phyloP scores from a whole-genome alignment of 2,329 filamentous ascomycete genomes.

The Exophiala sp. region DNA sequence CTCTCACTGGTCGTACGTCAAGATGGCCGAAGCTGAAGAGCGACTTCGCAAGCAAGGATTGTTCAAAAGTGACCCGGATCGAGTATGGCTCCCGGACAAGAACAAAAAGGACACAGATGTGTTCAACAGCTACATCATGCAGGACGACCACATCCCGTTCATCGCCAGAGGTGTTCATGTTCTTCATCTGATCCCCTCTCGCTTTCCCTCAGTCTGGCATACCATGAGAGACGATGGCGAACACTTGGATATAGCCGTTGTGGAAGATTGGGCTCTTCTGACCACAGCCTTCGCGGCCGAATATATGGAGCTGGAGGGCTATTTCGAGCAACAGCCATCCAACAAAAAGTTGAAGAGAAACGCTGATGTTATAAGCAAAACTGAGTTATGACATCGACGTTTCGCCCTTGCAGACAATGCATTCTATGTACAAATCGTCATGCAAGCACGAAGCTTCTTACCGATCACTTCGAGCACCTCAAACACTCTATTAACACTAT shows the following conservation, averaged over 20 bases:
- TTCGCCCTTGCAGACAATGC: too few species aligned
- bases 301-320: constrained; percentile 80
- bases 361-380: constrained; percentile 28
- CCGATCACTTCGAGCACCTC: background rate
- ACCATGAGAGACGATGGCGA: constrained; percentile 75
- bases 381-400: constrained; percentile 30
- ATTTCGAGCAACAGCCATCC: constrained; percentile 35
- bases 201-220: constrained; percentile 87
- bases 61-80: constrained; percentile 57
- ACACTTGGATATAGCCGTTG: constrained; percentile 74
- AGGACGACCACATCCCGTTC: constrained; percentile 92
- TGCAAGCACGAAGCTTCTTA: too few species aligned
- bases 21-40: constrained; percentile 69
- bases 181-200: constrained; percentile 80
- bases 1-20: constrained; percentile 89
- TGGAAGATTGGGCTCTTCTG: constrained; percentile 84
- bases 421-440: too few species aligned
- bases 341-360: constrained; percentile 17
- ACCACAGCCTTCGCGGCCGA: constrained; percentile 81
- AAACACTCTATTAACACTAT: background rate
- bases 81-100: constrained; percentile 30
- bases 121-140: constrained; percentile 51
- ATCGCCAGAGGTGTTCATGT: constrained; percentile 81
- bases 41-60: constrained; percentile 66
- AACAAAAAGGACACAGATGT: constrained; percentile 43